A percentile compares a stretch with the other conserved stretches of the same genome.
Conservation (phyloP, 768 basidiomycete species). For the Cyathus striatus region DNA sequence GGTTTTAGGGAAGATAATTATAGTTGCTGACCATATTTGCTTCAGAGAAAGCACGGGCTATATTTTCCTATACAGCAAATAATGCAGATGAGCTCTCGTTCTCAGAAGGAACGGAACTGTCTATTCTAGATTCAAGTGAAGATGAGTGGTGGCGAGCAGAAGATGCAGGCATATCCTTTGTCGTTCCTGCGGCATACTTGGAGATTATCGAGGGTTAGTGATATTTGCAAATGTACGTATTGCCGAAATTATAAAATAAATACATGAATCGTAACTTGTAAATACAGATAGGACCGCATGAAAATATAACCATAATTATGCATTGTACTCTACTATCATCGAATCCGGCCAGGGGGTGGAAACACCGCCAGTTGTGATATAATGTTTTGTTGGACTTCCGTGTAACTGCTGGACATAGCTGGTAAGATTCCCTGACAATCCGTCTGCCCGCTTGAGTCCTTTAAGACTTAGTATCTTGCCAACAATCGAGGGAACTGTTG, state of each 20-base stretch:
- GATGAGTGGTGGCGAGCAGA: slow-evolving; percentile 97
- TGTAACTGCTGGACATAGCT: slow-evolving; percentile 28
- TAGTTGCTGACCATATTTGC: slow-evolving; percentile 2
- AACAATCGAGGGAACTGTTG: slow-evolving; percentile 40
- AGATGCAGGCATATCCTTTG: slow-evolving; percentile 76
- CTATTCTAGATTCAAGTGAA: slow-evolving; percentile 80
- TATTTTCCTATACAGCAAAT: slow-evolving; percentile 70
- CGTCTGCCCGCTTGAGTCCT: slow-evolving; percentile 30
- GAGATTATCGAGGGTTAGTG: slow-evolving; percentile 50
- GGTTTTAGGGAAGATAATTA: neutral
- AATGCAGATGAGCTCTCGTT: slow-evolving; percentile 85
- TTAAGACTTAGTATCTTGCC: slow-evolving; percentile 39
- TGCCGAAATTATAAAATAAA: neutral
- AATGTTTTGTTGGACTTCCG: slow-evolving; percentile 22
- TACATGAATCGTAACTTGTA: too few relatives aligned
- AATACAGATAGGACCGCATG: too few relatives aligned
- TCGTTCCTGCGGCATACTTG: slow-evolving; percentile 90
- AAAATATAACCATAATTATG: neutral
- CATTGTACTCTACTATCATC: slow-evolving; percentile 23
- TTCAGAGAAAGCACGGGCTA: slow-evolving; percentile 72
- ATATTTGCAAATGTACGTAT: too few relatives aligned
- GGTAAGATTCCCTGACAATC: slow-evolving; percentile 32
- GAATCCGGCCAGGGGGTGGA: slow-evolving; percentile 41
- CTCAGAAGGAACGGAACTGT: slow-evolving; percentile 70
- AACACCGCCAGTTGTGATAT: slow-evolving; percentile 28